A percentile compares a stretch with the other conserved stretches of the same genome.
Conservation (phyloP, 2,329 filamentous ascomycete genomes). For the Fusarium haematococcum region DNA sequence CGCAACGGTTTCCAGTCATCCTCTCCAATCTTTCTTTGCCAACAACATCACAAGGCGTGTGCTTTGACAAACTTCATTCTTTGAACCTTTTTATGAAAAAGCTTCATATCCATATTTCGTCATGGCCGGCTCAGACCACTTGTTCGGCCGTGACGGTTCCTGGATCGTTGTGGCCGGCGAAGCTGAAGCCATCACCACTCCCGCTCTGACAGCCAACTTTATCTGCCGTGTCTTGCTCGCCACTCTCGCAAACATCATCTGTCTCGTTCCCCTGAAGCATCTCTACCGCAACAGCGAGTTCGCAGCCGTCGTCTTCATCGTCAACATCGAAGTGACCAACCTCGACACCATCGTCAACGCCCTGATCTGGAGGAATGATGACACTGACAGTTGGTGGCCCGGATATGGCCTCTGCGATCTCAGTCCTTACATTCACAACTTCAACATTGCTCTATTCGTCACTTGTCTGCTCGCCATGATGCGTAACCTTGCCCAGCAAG, state of each 20-base stretch:
- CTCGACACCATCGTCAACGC: conserved; percentile 62
- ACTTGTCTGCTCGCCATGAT: conserved; percentile 67
- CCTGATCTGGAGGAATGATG: conserved; percentile 65
- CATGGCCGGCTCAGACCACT: conserved; percentile 30
- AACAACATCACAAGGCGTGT: conserved; percentile 6
- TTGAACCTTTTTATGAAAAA: background rate
- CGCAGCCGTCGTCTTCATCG: conserved; percentile 62
- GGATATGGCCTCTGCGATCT: conserved; percentile 67
- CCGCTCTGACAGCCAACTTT: conserved; percentile 58
- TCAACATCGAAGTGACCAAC: conserved; percentile 59
- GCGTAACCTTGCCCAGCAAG: conserved; percentile 63
- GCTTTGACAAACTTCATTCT: conserved; percentile 10
- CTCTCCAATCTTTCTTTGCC: conserved; percentile 3
- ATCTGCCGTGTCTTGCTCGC: conserved; percentile 61
- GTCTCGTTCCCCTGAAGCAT: conserved; percentile 63
- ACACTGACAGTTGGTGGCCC: conserved; percentile 62
- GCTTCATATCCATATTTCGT: background rate
- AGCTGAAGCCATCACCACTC: conserved; percentile 41
- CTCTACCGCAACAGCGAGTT: conserved; percentile 66
- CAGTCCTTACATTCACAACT: conserved; percentile 61
- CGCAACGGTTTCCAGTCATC: conserved; percentile 16
- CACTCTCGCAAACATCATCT: conserved; percentile 57
- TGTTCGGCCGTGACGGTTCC: conserved; percentile 36
- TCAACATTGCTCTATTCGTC: conserved; percentile 58
- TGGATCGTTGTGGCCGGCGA: conserved; percentile 38